phyloP scores from a whole-genome alignment of 2,329 filamentous ascomycete species.

The Aquanectria penicillioides region DNA sequence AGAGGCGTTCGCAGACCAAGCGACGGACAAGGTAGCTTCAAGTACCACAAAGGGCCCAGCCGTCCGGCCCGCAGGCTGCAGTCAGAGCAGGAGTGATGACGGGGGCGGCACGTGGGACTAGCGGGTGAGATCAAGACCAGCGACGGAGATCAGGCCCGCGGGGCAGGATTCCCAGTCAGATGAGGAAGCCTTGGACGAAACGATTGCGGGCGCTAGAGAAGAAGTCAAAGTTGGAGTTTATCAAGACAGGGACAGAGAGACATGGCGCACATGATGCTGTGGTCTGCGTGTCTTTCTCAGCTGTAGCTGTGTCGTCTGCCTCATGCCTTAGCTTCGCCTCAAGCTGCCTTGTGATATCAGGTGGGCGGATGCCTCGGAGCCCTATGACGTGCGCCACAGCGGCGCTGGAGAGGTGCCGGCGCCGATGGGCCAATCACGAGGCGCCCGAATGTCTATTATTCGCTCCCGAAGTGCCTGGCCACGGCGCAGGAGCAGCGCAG shows the following conservation, averaged over 20 bases:
- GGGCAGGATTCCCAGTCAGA: neutral
- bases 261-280: conserved; percentile 40
- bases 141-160: neutral
- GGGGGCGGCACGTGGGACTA: conserved; percentile 13
- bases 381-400: conserved; percentile 36
- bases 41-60: conserved; percentile 6
- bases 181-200: neutral
- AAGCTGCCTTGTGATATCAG: conserved; percentile 36
- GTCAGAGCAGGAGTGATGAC: neutral
- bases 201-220: conserved; percentile 5
- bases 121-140: neutral
- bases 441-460: conserved; percentile 24
- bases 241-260: conserved; percentile 24
- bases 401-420: conserved; percentile 24
- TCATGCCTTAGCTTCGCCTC: conserved; percentile 10
- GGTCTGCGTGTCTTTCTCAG: conserved; percentile 10
- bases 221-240: conserved; percentile 8
- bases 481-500: no score
- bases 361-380: conserved; percentile 35
- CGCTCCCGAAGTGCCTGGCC: conserved; percentile 16
- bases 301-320: neutral
- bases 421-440: conserved; percentile 31
- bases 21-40: conserved; percentile 2
- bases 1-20: neutral
- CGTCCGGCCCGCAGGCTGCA: neutral